Base-by-base conservation (phyloP, 2,329 filamentous ascomycete species). In the Fusarium buharicum region DNA sequence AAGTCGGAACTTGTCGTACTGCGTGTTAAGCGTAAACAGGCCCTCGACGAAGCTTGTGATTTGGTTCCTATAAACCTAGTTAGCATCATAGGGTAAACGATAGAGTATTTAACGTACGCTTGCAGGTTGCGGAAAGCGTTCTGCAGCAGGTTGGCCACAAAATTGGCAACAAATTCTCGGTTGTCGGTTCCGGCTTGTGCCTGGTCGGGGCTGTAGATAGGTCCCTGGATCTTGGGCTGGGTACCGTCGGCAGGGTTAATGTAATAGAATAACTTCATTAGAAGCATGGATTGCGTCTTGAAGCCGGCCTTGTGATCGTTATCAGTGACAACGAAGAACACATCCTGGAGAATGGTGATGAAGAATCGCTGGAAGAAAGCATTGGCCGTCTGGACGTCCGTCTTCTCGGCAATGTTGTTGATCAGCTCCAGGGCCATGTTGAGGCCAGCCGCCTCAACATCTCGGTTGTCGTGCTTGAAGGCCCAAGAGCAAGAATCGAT, bases 401-500 rank as follows among this genome's bases (percentile, higher is more conserved):
- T 90, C 75, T 97, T 89, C 70, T 97, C 94, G 9, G 94, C 92
- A 81, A 99, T 97, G 79, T 99, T 99, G 78, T 91, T 94, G 75
- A 99, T 93, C 65, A 99, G 84, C 79, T 99, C 95, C 67, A 97
- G 87, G 76, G 94, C 98, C 95, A 99, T 99, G 78, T 93, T 95
- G 59, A 99, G 86, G 59, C 95, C 95, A 34, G 95, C 96, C 67
- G 91, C 92, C 78, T 99, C 95, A 27, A 99, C 95, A 74, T 97
- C 93, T 59, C 95, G 91, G 79, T 99, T 99, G 80, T 99, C 95
- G 78, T 99, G 95, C 82, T 99, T 99, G 82, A 94, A 97, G n/a
- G 96, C 95, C 96, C 95, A 99, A 84, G 98, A 93, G 83, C 96
- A 99, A 31, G 94, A 96, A 77, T 99, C 95, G 67, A 99, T 98